Percentiles rank a stretch among this genome's conserved stretches.
Evolutionary conservation across 2,329 filamentous ascomycete species (phyloP).

Genomic region (Nigrospora oryzae): DNA sequence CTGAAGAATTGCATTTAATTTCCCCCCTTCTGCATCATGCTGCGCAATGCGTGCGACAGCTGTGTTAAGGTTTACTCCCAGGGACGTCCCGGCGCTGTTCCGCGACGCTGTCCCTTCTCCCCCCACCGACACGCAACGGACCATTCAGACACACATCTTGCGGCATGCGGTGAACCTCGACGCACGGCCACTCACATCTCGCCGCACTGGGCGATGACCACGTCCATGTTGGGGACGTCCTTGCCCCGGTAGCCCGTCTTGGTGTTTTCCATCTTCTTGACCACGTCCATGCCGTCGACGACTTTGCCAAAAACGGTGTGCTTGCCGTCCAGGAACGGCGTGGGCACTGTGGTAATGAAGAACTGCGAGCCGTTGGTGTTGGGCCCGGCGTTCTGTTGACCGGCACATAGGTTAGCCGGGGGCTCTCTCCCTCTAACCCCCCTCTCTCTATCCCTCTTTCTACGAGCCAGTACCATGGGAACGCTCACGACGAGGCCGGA

Average conservation of each 20-base stretch:
- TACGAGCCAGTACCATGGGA: background rate
- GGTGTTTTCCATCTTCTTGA: constrained; percentile 86
- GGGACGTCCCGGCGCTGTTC: too few species aligned
- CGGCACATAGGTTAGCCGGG: background rate
- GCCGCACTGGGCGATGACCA: constrained; percentile 78
- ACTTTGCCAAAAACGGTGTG: constrained; percentile 95
- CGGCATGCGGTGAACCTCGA: background rate
- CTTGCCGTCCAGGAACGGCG: constrained; percentile 83
- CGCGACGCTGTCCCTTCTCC: too few species aligned
- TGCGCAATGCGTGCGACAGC: background rate
- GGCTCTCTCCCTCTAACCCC: background rate
- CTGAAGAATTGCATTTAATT: too few species aligned
- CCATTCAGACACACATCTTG: background rate
- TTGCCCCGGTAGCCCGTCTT: constrained; percentile 66
- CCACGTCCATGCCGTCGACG: constrained; percentile 80
- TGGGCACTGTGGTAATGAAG: constrained; percentile 87
- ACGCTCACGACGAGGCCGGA: background rate
- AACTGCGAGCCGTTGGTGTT: constrained; percentile 95
- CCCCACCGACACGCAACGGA: background rate
- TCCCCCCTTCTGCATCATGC: too few species aligned
- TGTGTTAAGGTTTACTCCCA: too few species aligned
- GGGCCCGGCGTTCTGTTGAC: constrained; percentile 69
- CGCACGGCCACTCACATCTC: constrained; percentile 60
- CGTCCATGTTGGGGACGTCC: constrained; percentile 78
- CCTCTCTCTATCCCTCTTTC: background rate